Conservation (phyloP, 1,284 basidiomycete species). For the Ganoderma lucidum region DNA sequence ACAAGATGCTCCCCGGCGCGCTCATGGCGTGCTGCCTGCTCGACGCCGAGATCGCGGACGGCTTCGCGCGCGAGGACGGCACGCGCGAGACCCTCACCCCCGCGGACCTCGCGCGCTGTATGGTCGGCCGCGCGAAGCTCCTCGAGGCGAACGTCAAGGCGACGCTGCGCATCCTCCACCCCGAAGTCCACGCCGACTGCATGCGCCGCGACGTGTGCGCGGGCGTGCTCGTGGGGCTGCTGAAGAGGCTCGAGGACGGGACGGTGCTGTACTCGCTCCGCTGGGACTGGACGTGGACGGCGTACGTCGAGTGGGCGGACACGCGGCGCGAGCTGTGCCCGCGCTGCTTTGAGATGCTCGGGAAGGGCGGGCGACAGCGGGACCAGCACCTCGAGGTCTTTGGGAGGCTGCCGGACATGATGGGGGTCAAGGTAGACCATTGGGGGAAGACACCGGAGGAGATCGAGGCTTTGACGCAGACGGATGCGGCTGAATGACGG, state of each 20-base stretch:
- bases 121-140: constrained; percentile 19
- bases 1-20: constrained; percentile 19
- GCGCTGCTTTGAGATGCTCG: constrained; percentile 20
- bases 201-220: constrained; percentile 7
- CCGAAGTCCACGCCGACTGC: neutral
- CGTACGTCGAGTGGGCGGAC: constrained; percentile 19
- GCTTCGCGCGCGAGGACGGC: constrained; percentile 27
- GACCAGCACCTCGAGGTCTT: constrained; percentile 16
- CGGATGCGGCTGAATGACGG: neutral
- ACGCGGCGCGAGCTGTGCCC: constrained; percentile 21
- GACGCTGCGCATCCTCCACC: constrained; percentile 13
- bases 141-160: constrained; percentile 20
- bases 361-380: constrained; percentile 16
- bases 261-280: constrained; percentile 16
- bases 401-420: constrained; percentile 16
- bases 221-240: constrained; percentile 14
- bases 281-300: constrained; percentile 17
- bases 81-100: constrained; percentile 16
- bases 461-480: neutral
- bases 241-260: constrained; percentile 30
- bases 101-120: constrained; percentile 21
- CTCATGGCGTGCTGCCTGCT: constrained; percentile 26
- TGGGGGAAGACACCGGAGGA: constrained; percentile 5
- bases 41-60: constrained; percentile 17
- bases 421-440: constrained; percentile 19